These are phyloP conservation scores for Borovskyia barvae DNA, from an alignment of 208 protist species.

Conservation along the genomic window DNA sequence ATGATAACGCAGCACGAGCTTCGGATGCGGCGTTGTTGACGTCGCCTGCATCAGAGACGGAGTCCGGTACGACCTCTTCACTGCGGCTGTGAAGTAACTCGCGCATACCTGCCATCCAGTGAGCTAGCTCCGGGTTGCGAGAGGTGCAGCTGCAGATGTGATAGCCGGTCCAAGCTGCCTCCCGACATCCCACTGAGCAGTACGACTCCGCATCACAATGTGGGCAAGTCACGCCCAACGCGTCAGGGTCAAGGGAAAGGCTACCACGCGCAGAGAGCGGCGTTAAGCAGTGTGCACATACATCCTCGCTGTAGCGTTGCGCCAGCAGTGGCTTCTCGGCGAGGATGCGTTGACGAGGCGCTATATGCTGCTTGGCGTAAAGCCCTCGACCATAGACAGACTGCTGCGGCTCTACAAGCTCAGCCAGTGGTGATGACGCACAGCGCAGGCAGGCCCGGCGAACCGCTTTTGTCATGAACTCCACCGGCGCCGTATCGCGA, in stretches of 20 bases:
- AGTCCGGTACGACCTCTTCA: background rate
- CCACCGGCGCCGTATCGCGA: conserved; percentile 7
- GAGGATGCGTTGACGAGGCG: conserved; percentile 43
- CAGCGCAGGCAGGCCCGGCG: conserved; percentile 22
- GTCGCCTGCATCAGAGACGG: too few species aligned
- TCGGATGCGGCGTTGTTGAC: conserved; percentile 31
- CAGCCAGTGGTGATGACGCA: conserved; percentile 29
- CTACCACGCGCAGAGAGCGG: conserved; percentile 12
- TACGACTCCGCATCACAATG: conserved; percentile 68
- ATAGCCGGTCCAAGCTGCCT: conserved; percentile 69
- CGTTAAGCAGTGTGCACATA: conserved; percentile 78
- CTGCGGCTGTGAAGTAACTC: conserved; percentile 27
- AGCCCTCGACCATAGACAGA: conserved; percentile 67
- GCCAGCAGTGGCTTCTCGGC: conserved; percentile 58
- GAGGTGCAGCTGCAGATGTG: conserved; percentile 76
- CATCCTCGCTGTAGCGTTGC: conserved; percentile 40
- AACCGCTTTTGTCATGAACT: background rate
- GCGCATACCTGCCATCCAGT: conserved; percentile 53
- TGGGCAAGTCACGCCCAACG: conserved; percentile 34
- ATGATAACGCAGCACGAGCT: conserved; percentile 60
- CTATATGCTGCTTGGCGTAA: conserved; percentile 53
- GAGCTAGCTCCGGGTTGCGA: conserved; percentile 46
- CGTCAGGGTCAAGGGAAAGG: background rate
- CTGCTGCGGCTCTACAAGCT: conserved; percentile 60
- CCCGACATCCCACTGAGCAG: conserved; percentile 63